These are phyloP conservation scores for Macrotyloma uniflorum DNA, from an alignment of 306 rosid genomes.

Conservation along the genomic window DNA sequence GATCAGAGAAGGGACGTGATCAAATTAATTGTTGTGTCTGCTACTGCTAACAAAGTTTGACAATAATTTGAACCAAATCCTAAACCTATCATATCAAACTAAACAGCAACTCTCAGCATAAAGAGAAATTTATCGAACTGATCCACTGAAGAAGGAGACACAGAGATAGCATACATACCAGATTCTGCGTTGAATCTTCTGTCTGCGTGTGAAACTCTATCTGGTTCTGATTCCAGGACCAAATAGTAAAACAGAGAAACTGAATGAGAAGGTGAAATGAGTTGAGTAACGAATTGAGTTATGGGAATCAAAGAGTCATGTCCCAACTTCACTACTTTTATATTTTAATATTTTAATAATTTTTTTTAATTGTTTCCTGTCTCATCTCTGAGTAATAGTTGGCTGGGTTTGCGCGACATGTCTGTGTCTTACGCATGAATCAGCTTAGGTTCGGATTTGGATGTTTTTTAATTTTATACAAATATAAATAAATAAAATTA, in stretches of 20 bases:
- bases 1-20: constrained; percentile 19
- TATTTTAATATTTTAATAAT: neutral
- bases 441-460: constrained; percentile 40
- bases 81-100: neutral
- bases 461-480: neutral
- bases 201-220: constrained; percentile 14
- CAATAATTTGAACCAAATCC: constrained; percentile 23
- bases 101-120: neutral
- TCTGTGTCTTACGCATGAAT: constrained; percentile 8
- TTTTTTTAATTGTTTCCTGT: constrained; percentile 20
- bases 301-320: constrained; percentile 9
- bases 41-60: constrained; percentile 6
- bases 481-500: neutral
- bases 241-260: neutral
- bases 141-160: neutral
- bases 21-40: constrained; percentile 29
- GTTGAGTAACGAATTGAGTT: neutral
- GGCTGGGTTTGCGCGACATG: constrained; percentile 42
- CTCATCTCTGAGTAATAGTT: constrained; percentile 46
- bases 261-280: constrained; percentile 29
- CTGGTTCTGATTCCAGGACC: neutral
- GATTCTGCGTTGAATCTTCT: constrained; percentile 26
- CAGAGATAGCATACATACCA: constrained; percentile 31
- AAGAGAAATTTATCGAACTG: neutral
- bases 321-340: constrained; percentile 34